phyloP scores from a whole-genome alignment of 148 eudicot genomes.

The Drosera capensis region DNA sequence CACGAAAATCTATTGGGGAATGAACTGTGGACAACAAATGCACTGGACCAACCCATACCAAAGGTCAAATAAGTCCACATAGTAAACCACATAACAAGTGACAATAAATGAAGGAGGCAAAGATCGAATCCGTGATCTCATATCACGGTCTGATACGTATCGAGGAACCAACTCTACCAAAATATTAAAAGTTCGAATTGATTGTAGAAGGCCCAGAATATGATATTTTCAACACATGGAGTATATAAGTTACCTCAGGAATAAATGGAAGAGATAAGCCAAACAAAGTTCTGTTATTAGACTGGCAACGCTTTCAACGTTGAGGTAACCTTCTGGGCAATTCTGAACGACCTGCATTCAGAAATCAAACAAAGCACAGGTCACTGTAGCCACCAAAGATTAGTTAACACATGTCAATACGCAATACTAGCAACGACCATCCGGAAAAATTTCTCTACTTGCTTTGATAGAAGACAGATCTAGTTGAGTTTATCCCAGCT shows the following conservation, averaged over 20 bases:
- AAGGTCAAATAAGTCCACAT: too few relatives aligned
- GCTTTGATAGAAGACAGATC: too few relatives aligned
- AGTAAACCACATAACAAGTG: too few relatives aligned
- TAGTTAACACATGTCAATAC: not conserved
- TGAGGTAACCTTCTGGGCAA: conserved; percentile 65
- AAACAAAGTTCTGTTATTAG: conserved; percentile 56
- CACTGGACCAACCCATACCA: too few relatives aligned
- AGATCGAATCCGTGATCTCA: too few relatives aligned
- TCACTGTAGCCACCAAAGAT: not conserved
- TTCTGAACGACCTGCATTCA: conserved; percentile 59
- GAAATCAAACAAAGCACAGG: conserved; percentile 3
- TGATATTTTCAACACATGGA: not conserved
- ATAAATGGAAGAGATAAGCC: conserved; percentile 40
- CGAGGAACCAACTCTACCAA: conserved; percentile 5
- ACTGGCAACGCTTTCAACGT: conserved; percentile 32
- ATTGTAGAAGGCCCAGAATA: conserved; percentile 4
- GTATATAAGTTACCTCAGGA: conserved; percentile 31
- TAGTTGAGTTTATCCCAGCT: too few relatives aligned
- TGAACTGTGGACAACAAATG: too few relatives aligned
- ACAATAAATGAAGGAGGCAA: too few relatives aligned
- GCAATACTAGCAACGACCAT: not conserved
- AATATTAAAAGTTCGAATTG: too few relatives aligned
- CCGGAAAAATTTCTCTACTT: too few relatives aligned
- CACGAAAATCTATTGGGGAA: too few relatives aligned
- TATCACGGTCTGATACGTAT: too few relatives aligned